phyloP scores from a whole-genome alignment of 2,329 filamentous ascomycete genomes.

The Ilyonectria mors-panacis region DNA sequence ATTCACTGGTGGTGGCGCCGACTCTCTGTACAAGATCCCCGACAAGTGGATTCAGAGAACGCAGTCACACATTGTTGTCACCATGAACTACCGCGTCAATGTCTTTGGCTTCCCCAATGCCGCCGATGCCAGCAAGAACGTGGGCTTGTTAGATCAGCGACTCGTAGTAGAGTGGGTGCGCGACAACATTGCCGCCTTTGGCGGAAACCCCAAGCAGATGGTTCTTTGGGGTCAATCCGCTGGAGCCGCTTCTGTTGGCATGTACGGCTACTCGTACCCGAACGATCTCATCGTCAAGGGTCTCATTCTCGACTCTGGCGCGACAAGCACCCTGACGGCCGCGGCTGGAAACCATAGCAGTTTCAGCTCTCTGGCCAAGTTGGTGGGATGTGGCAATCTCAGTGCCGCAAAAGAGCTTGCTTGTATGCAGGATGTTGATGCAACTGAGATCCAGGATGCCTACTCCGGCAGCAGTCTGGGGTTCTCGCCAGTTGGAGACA shows the following conservation, averaged over 20 bases:
- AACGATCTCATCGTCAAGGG: conserved; percentile 63
- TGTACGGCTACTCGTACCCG: conserved; percentile 62
- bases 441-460: conserved; percentile 18
- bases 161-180: conserved; percentile 45
- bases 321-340: conserved; percentile 18
- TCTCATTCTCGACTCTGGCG: conserved; percentile 59
- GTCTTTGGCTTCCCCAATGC: conserved; percentile 57
- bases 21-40: conserved; percentile 67
- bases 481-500: conserved; percentile 34
- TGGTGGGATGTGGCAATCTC: conserved; percentile 23
- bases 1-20: conserved; percentile 57
- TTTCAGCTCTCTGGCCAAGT: conserved; percentile 23
- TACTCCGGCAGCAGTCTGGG: conserved; percentile 25
- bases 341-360: conserved; percentile 18
- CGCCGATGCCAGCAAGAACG: conserved; percentile 39
- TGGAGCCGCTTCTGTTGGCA: conserved; percentile 55
- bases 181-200: conserved; percentile 47
- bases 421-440: conserved; percentile 18
- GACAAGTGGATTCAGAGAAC: conserved; percentile 41
- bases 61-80: conserved; percentile 60
- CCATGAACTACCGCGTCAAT: conserved; percentile 61
- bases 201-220: conserved; percentile 43
- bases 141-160: conserved; percentile 43
- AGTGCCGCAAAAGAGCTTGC: conserved; percentile 10
- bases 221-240: conserved; percentile 49